A percentile compares a stretch with the other conserved stretches of the same genome.
Evolutionary conservation across 495 filamentous ascomycete genomes (phyloP).

Genomic region (Aspergillus affinis): DNA sequence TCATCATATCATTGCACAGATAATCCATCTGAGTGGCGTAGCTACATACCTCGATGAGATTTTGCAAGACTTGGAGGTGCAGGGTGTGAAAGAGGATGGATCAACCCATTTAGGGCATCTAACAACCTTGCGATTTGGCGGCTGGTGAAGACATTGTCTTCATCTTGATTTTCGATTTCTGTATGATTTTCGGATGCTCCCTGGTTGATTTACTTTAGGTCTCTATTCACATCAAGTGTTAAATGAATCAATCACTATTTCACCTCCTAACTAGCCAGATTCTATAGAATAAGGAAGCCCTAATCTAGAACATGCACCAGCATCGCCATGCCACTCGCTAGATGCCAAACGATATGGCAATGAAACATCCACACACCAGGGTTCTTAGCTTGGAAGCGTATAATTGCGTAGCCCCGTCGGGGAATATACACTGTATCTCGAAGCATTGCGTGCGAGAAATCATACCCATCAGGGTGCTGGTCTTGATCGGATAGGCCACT

Average conservation of each 20-base stretch:
- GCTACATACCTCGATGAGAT: not conserved
- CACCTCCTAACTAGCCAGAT: too few species aligned
- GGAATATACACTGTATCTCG: slow-evolving; percentile 60
- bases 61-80: not conserved
- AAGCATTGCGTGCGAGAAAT: slow-evolving; percentile 29
- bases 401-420: slow-evolving; percentile 57
- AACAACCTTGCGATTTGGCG: not conserved
- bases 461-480: slow-evolving; percentile 32
- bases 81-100: not conserved
- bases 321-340: slow-evolving; percentile 49
- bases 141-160: not conserved
- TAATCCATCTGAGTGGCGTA: slow-evolving; percentile 7
- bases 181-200: not conserved
- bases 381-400: slow-evolving; percentile 67
- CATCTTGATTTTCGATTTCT: not conserved
- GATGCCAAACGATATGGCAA: slow-evolving; percentile 71
- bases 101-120: not conserved
- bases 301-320: slow-evolving; percentile 27
- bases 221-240: too few species aligned
- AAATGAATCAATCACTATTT: too few species aligned
- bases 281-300: too few species aligned
- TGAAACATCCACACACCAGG: slow-evolving; percentile 59
- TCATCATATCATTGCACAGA: slow-evolving; percentile 33
- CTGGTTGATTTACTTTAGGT: too few species aligned
- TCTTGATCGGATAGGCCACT: slow-evolving; percentile 20